These are phyloP conservation scores for Lodderomyces parapsilosis DNA, from an alignment of 1,139 yeast genomes.

Conservation along the genomic window DNA sequence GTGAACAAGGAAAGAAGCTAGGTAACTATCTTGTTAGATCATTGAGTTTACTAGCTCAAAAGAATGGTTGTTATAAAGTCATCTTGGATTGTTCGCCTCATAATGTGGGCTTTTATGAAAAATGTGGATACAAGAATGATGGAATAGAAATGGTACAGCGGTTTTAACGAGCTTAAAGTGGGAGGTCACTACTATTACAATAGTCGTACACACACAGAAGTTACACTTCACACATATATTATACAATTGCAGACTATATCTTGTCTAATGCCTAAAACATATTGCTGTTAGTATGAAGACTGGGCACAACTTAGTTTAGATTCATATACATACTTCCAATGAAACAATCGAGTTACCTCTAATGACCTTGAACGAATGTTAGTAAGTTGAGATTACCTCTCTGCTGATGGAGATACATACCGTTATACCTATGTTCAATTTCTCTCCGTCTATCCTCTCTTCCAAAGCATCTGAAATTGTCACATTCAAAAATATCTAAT, in stretches of 20 bases:
- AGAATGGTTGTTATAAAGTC: constrained; percentile 77
- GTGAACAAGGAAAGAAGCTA: constrained; percentile 80
- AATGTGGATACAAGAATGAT: constrained; percentile 67
- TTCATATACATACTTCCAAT: constrained; percentile 44
- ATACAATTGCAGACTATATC: constrained; percentile 15
- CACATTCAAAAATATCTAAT: constrained; percentile 61
- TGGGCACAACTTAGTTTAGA: no score
- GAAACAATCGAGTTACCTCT: constrained; percentile 65
- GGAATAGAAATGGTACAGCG: constrained; percentile 71
- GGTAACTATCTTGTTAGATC: constrained; percentile 68
- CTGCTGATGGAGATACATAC: constrained; percentile 24
- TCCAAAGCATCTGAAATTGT: constrained; percentile 76
- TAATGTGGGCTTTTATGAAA: constrained; percentile 83
- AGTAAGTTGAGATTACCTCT: constrained; percentile 16
- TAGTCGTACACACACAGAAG: background rate
- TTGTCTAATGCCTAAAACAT: constrained; percentile 28
- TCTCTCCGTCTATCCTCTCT: constrained; percentile 50
- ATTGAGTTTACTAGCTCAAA: constrained; percentile 58
- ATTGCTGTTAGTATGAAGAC: constrained; percentile 22
- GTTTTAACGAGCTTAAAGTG: constrained; percentile 15
- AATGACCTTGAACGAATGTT: constrained; percentile 36
- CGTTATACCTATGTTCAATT: constrained; percentile 55
- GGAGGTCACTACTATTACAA: background rate
- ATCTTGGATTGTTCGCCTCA: constrained; percentile 84
- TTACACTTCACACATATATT: background rate